These are phyloP conservation scores for Talaromyces amestolkiae DNA, from an alignment of 2,329 filamentous ascomycete species.

Conservation along the genomic window DNA sequence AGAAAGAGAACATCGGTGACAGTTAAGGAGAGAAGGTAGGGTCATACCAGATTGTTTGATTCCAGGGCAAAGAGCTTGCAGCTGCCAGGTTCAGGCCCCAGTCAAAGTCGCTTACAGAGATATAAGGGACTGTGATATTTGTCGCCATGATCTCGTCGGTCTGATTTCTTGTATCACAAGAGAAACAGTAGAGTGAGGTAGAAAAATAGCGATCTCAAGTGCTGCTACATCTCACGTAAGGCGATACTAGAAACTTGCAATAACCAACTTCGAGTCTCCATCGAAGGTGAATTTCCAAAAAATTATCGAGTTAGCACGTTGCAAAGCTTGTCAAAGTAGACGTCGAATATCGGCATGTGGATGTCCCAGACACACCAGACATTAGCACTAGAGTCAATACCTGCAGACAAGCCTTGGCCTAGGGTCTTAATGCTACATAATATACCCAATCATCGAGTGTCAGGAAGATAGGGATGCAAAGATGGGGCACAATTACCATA, in stretches of 20 bases:
- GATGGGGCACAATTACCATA: background rate
- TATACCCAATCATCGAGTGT: background rate
- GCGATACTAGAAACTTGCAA: background rate
- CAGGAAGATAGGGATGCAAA: background rate
- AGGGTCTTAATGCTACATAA: background rate
- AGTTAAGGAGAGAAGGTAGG: background rate
- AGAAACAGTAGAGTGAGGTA: background rate
- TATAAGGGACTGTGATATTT: conserved; percentile 20
- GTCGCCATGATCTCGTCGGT: background rate
- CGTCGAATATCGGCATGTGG: background rate
- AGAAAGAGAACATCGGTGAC: background rate
- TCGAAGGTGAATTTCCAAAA: background rate
- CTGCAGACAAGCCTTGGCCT: background rate
- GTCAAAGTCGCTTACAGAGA: conserved; percentile 13
- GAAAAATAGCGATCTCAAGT: background rate
- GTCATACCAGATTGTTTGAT: conserved; percentile 18
- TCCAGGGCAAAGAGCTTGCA: conserved; percentile 12
- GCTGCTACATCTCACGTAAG: background rate
- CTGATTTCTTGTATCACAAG: background rate
- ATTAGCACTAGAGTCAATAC: background rate
- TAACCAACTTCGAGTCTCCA: background rate
- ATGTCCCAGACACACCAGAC: background rate
- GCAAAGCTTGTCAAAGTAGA: background rate
- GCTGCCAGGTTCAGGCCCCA: conserved; percentile 11
- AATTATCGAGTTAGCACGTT: background rate